Conservation (phyloP, 371 early-diverging fungal species). For the Cladochytrium tenue region DNA sequence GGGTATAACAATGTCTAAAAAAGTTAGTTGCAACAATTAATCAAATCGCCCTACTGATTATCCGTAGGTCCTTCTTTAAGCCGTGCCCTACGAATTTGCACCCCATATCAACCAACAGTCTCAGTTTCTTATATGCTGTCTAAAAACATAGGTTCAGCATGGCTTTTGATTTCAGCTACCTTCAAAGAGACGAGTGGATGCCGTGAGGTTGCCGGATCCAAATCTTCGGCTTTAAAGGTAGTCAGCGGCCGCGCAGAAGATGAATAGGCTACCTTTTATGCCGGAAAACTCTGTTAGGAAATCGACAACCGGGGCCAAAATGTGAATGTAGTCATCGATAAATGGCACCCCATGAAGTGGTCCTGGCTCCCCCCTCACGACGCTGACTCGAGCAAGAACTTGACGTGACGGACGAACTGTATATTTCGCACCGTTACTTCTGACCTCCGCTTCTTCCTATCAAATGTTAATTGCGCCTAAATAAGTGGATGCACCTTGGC, state of each 20-base stretch:
- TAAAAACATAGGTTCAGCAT: slow-evolving; percentile 73
- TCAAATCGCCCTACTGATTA: slow-evolving; percentile 14
- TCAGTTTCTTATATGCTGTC: slow-evolving; percentile 60
- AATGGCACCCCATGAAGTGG: slow-evolving; percentile 74
- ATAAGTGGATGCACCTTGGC: slow-evolving; percentile 45
- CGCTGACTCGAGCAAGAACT: slow-evolving; percentile 85
- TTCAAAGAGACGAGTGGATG: slow-evolving; percentile 85
- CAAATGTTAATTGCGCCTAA: not conserved
- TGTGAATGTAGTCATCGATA: slow-evolving; percentile 92
- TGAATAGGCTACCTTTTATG: slow-evolving; percentile 57
- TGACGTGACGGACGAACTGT: slow-evolving; percentile 79
- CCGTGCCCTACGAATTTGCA: slow-evolving; percentile 94
- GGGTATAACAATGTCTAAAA: slow-evolving; percentile 75
- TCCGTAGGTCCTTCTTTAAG: slow-evolving; percentile 86
- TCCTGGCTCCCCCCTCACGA: slow-evolving; percentile 76
- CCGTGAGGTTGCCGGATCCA: slow-evolving; percentile 70
- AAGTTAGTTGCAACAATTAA: slow-evolving; percentile 2
- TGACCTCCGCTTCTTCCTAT: slow-evolving; percentile 83
- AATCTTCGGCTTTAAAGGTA: slow-evolving; percentile 72
- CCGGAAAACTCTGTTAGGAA: slow-evolving; percentile 91
- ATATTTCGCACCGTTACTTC: slow-evolving; percentile 86
- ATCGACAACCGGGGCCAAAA: slow-evolving; percentile 81
- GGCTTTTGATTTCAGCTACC: slow-evolving; percentile 52
- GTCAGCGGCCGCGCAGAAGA: not conserved
- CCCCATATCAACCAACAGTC: slow-evolving; percentile 82